These are phyloP conservation scores for Fagus crenata DNA, from an alignment of 306 rosid species.

Conservation along the genomic window DNA sequence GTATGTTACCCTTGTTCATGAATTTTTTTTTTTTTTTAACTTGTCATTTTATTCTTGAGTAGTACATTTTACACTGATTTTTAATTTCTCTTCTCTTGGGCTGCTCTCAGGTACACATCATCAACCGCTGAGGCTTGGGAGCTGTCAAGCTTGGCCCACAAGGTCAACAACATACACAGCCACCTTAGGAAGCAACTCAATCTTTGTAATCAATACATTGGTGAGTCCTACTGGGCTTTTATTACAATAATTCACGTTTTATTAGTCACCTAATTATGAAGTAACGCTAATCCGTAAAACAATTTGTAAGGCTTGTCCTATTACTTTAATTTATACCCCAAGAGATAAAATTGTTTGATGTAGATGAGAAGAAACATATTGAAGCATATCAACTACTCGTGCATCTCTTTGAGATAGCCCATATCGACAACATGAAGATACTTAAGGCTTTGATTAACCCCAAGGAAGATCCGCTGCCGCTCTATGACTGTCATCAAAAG, in stretches of 20 bases:
- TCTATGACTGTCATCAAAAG: slow-evolving; percentile 51
- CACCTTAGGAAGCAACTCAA: slow-evolving; percentile 51
- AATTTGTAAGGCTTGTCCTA: too few relatives aligned
- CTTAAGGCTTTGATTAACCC: slow-evolving; percentile 43
- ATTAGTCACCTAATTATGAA: too few relatives aligned
- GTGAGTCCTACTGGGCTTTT: slow-evolving; percentile 15
- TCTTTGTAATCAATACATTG: slow-evolving; percentile 43
- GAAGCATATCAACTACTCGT: slow-evolving; percentile 38
- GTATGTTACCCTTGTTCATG: slow-evolving; percentile 23
- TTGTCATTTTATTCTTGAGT: neutral
- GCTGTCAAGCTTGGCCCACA: slow-evolving; percentile 62
- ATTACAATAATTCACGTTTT: neutral
- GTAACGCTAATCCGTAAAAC: too few relatives aligned
- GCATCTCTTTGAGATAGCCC: slow-evolving; percentile 39
- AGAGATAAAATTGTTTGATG: slow-evolving; percentile 22
- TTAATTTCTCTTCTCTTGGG: neutral
- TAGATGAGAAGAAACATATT: slow-evolving; percentile 51
- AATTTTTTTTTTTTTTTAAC: neutral
- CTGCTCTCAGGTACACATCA: slow-evolving; percentile 40
- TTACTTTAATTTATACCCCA: neutral
- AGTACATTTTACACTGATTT: neutral
- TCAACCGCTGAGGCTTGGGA: slow-evolving; percentile 70
- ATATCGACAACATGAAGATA: slow-evolving; percentile 51
- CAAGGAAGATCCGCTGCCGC: slow-evolving; percentile 47
- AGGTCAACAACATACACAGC: slow-evolving; percentile 47